phyloP scores from a whole-genome alignment of 1,284 basidiomycete species.

The Melanopsichium pennsylvanicum region DNA sequence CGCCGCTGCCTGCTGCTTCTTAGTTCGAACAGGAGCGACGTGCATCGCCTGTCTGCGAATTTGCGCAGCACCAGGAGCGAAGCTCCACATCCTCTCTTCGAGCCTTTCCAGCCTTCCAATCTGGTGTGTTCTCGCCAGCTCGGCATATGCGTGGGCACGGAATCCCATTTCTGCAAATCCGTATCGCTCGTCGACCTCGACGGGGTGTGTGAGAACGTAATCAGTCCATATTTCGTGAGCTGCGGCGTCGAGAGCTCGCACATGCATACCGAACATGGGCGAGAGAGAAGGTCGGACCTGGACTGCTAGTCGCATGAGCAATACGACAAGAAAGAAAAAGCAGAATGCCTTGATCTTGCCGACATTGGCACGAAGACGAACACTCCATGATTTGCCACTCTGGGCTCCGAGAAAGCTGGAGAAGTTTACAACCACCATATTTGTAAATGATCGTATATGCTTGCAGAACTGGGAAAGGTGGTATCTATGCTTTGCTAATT shows the following conservation, averaged over 20 bases:
- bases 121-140: slow-evolving; percentile 23
- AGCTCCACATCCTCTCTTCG: slow-evolving; percentile 30
- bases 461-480: too few species aligned
- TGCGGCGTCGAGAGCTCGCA: slow-evolving; percentile 24
- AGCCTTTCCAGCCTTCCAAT: slow-evolving; percentile 25
- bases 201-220: slow-evolving; percentile 33
- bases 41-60: slow-evolving; percentile 23
- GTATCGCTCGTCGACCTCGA: slow-evolving; percentile 37
- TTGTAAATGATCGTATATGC: too few species aligned
- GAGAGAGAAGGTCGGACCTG: slow-evolving; percentile 27
- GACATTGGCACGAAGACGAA: slow-evolving; percentile 1
- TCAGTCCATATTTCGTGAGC: slow-evolving; percentile 39
- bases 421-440: slow-evolving; percentile 14
- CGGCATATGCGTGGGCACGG: slow-evolving; percentile 33
- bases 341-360: slow-evolving; percentile 19
- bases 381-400: neutral
- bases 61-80: slow-evolving; percentile 21
- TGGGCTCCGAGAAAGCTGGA: slow-evolving; percentile 2
- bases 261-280: slow-evolving; percentile 20
- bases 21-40: neutral
- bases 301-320: slow-evolving; percentile 15
- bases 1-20: neutral
- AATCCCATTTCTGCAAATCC: slow-evolving; percentile 44
- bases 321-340: slow-evolving; percentile 6
- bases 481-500: too few species aligned